Percentiles rank a stretch among this genome's conserved stretches.
These are phyloP conservation scores for Gossypium lobatum DNA, from an alignment of 441 rosid genomes.

Conservation along the genomic window DNA sequence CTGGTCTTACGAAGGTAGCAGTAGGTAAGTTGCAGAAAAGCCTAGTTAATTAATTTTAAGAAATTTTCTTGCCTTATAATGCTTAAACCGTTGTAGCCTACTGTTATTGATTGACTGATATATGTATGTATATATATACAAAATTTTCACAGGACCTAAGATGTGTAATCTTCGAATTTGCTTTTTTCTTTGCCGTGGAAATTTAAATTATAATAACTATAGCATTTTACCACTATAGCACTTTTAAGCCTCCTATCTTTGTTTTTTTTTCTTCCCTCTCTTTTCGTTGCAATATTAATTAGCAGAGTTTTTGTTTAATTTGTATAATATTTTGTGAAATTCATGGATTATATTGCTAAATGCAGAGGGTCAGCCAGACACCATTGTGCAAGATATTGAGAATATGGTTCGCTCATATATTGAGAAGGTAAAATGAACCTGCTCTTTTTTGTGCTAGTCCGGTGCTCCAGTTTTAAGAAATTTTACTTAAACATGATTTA, in stretches of 20 bases:
- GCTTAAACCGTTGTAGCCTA: background rate
- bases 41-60: background rate
- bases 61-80: background rate
- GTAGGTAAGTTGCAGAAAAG: slow-evolving; percentile 57
- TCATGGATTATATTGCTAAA: slow-evolving; percentile 19
- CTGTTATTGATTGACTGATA: background rate
- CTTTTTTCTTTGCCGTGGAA: background rate
- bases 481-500: background rate
- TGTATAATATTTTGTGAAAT: background rate
- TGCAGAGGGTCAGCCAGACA: slow-evolving; percentile 95
- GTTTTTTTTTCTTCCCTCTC: background rate
- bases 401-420: slow-evolving; percentile 90
- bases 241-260: background rate
- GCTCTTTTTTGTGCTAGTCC: background rate
- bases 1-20: slow-evolving; percentile 98
- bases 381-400: slow-evolving; percentile 87
- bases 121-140: too few relatives aligned
- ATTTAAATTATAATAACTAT: background rate
- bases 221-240: background rate
- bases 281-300: background rate
- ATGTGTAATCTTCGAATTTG: background rate
- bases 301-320: background rate
- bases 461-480: background rate
- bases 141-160: background rate
- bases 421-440: slow-evolving; percentile 66